Evolutionary conservation across 257 asterid genomes (phyloP).

Genomic region (Forsythia suspensa): DNA sequence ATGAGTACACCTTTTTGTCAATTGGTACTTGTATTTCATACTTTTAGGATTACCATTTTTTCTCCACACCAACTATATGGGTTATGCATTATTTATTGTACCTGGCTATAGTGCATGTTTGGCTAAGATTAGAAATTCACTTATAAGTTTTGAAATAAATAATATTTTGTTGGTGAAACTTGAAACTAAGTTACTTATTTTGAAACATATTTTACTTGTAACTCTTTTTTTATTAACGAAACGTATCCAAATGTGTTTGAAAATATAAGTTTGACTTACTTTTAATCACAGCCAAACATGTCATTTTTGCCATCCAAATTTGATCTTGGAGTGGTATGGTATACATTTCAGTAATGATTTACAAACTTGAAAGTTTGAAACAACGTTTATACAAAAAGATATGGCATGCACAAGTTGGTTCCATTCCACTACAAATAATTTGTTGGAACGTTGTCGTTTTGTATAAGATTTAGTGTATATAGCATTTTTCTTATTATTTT

Average conservation of each 20-base stretch:
- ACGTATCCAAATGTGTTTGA: neutral
- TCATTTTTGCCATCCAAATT: neutral
- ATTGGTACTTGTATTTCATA: conserved; percentile 36
- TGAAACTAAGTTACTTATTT: too few species aligned
- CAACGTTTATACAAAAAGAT: neutral
- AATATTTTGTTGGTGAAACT: too few species aligned
- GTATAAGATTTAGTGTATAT: too few species aligned
- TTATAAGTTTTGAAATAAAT: neutral
- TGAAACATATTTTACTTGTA: too few species aligned
- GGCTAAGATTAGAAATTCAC: neutral
- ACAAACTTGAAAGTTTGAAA: neutral
- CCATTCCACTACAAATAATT: neutral
- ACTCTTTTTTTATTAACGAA: too few species aligned
- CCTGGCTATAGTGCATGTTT: neutral
- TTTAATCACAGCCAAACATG: neutral
- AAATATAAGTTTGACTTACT: neutral
- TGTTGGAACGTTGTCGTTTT: neutral
- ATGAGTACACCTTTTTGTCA: conserved; percentile 32
- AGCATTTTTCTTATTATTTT: too few species aligned
- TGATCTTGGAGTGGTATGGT: neutral
- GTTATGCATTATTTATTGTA: neutral
- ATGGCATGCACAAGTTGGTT: neutral
- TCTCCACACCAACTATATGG: conserved; percentile 19
- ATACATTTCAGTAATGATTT: neutral
- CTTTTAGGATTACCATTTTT: conserved; percentile 29